Evolutionary conservation across 2,329 filamentous ascomycete species (phyloP).

Genomic region (Pseudogymnoascus sp.): DNA sequence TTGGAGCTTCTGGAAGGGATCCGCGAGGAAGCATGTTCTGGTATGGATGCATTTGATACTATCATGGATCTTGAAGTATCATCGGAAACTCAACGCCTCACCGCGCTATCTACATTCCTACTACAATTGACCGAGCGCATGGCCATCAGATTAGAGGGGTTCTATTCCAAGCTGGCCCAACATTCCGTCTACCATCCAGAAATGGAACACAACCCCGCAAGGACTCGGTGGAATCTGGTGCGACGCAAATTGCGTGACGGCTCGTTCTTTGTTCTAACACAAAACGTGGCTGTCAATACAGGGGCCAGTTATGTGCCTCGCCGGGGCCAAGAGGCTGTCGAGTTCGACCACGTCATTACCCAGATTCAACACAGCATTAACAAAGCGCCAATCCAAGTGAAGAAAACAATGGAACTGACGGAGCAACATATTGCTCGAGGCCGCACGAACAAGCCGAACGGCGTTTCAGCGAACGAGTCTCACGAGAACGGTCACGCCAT

Average conservation of each 20-base stretch:
- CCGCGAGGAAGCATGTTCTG: constrained; percentile 42
- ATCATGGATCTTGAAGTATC: constrained; percentile 35
- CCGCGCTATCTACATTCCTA: constrained; percentile 36
- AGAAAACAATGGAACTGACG: constrained; percentile 29
- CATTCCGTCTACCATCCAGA: constrained; percentile 43
- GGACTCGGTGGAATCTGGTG: constrained; percentile 44
- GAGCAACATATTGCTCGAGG: constrained; percentile 34
- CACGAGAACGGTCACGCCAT: constrained; percentile 36
- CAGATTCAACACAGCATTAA: constrained; percentile 33
- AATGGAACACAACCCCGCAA: constrained; percentile 44
- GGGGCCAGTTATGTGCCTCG: constrained; percentile 20
- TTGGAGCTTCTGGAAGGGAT: constrained; percentile 47
- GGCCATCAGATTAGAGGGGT: constrained; percentile 42
- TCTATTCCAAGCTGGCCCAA: constrained; percentile 43
- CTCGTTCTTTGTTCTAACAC: constrained; percentile 42
- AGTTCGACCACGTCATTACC: constrained; percentile 39
- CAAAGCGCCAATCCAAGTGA: constrained; percentile 16
- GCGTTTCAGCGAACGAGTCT: constrained; percentile 33
- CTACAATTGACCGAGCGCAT: constrained; percentile 46
- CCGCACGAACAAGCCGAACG: constrained; percentile 24
- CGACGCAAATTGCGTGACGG: constrained; percentile 41
- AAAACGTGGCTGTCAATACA: constrained; percentile 28
- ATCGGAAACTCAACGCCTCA: constrained; percentile 32
- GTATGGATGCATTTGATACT: constrained; percentile 47
- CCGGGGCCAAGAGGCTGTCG: constrained; percentile 30